Evolutionary conservation across 306 rosid genomes (phyloP).

Genomic region (Quercus alba): DNA sequence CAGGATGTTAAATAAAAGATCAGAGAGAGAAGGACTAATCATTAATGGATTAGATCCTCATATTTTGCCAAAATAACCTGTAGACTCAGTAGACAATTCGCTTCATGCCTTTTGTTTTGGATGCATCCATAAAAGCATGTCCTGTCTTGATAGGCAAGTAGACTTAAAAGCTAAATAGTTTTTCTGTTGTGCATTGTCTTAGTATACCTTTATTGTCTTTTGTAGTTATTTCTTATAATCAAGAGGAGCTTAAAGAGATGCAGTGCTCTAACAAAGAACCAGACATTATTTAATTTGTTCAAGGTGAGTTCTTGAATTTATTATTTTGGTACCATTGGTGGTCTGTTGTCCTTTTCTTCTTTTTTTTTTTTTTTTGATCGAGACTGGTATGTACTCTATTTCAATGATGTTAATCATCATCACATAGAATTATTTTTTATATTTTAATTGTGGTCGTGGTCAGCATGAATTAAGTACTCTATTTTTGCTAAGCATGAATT

Average conservation of each 20-base stretch:
- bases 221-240: slow-evolving; percentile 92
- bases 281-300: slow-evolving; percentile 80
- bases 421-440: neutral
- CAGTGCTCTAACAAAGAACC: slow-evolving; percentile 96
- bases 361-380: too few relatives aligned
- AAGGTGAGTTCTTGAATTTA: slow-evolving; percentile 55
- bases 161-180: too few relatives aligned
- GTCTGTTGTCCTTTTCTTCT: neutral
- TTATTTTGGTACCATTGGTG: slow-evolving; percentile 9
- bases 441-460: neutral
- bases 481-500: neutral
- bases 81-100: neutral
- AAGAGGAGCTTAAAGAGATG: slow-evolving; percentile 98
- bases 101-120: neutral
- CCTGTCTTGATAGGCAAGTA: too few relatives aligned
- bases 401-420: neutral
- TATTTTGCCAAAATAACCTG: neutral
- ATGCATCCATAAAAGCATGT: neutral
- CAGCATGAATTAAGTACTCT: neutral
- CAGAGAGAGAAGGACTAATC: too few relatives aligned
- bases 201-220: slow-evolving; percentile 28
- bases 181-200: slow-evolving; percentile 12
- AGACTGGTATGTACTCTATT: neutral
- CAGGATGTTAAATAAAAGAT: neutral
- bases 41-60: neutral